Percentiles rank a stretch among this genome's conserved stretches.
Evolutionary conservation across 2,329 filamentous ascomycete species (phyloP).

Genomic region (Microdochium paspali): DNA sequence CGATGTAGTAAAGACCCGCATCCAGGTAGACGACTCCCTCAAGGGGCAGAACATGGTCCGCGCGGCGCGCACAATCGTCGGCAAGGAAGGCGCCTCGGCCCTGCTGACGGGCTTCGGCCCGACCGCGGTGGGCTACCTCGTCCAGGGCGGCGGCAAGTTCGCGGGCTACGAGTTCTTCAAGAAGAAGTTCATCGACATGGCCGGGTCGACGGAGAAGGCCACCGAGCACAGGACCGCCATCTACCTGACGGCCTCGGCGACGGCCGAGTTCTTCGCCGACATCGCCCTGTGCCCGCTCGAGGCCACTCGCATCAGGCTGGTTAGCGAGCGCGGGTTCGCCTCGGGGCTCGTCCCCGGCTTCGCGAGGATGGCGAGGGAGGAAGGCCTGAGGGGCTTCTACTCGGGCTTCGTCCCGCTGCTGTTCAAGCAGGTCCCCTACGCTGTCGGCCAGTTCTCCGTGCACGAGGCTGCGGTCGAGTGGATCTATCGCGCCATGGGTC

Average conservation of each 20-base stretch:
- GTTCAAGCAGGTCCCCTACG: conserved; percentile 88
- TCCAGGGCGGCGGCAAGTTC: conserved; percentile 86
- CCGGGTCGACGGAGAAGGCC: conserved; percentile 42
- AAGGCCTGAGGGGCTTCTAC: conserved; percentile 78
- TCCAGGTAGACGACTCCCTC: conserved; percentile 78
- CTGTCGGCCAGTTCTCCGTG: conserved; percentile 88
- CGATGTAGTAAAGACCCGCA: conserved; percentile 79
- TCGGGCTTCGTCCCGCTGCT: conserved; percentile 81
- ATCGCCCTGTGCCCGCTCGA: conserved; percentile 85
- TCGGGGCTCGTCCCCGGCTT: conserved; percentile 63
- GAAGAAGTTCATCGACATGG: conserved; percentile 67
- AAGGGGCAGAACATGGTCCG: conserved; percentile 79
- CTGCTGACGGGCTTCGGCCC: conserved; percentile 78
- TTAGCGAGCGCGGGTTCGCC: conserved; percentile 73
- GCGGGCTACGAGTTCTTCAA: conserved; percentile 94
- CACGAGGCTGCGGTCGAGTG: conserved; percentile 80
- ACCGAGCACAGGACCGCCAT: conserved; percentile 40
- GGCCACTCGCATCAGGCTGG: conserved; percentile 69
- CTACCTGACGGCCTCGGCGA: conserved; percentile 64
- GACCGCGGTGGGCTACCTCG: conserved; percentile 79
- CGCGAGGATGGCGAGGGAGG: conserved; percentile 62
- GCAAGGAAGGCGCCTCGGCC: conserved; percentile 68
- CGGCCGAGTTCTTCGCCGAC: conserved; percentile 65
- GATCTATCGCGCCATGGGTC: conserved; percentile 62
- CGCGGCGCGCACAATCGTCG: conserved; percentile 69